Conservation (phyloP, 2,329 filamentous ascomycete species). For the Hymenoscyphus infarciens region DNA sequence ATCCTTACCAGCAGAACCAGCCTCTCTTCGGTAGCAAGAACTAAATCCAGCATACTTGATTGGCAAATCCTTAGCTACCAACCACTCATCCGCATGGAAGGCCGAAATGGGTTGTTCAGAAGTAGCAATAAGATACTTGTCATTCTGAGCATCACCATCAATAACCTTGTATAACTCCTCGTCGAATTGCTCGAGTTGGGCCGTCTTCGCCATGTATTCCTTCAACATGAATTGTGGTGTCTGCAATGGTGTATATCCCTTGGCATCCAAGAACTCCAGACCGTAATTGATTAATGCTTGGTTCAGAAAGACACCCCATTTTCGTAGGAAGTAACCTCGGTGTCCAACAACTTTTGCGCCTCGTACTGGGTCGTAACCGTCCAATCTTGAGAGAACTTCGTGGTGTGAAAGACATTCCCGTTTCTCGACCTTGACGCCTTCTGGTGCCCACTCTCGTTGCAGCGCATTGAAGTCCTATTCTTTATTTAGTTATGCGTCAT, state of each 20-base stretch:
- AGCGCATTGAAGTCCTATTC: constrained; percentile 72
- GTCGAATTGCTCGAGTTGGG: constrained; percentile 94
- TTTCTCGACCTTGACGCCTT: constrained; percentile 70
- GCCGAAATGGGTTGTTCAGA: constrained; percentile 94
- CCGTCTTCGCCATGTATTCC: constrained; percentile 96
- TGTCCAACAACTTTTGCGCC: constrained; percentile 94
- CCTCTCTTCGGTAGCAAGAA: constrained; percentile 94
- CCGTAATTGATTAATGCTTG: constrained; percentile 94
- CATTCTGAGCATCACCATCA: constrained; percentile 78
- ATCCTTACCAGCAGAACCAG: constrained; percentile 85
- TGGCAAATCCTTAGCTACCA: constrained; percentile 77
- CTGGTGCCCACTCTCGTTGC: constrained; percentile 75
- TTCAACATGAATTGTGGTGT: constrained; percentile 93
- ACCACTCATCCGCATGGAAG: constrained; percentile 91
- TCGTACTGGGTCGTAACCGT: constrained; percentile 89
- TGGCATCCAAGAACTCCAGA: constrained; percentile 77
- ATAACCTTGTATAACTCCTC: constrained; percentile 98
- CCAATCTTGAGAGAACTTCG: constrained; percentile 82
- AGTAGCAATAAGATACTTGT: constrained; percentile 78
- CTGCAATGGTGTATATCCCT: constrained; percentile 78
- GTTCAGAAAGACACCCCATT: constrained; percentile 88
- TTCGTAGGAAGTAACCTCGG: constrained; percentile 86
- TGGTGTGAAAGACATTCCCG: constrained; percentile 83
- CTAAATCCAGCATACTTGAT: constrained; percentile 91
- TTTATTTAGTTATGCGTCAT: not conserved